A percentile compares a stretch with the other conserved stretches of the same genome.
Conservation (phyloP, 2,329 filamentous ascomycete species). For the Microsporum ferrugineum region DNA sequence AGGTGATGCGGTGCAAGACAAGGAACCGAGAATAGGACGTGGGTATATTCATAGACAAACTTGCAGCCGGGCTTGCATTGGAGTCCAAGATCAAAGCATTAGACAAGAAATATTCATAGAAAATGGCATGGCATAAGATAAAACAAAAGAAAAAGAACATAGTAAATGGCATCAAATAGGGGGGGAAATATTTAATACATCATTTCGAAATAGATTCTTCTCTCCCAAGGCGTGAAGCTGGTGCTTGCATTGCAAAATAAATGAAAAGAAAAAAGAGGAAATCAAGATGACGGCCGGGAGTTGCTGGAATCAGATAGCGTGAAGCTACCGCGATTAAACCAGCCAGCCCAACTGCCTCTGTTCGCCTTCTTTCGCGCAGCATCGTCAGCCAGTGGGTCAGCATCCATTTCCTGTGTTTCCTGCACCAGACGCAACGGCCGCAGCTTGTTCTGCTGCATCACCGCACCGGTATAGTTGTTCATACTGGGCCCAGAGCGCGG, state of each 20-base stretch:
- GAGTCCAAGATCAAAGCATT: neutral
- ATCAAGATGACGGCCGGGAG: neutral
- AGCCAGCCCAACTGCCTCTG: conserved; percentile 36
- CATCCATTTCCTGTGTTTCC: conserved; percentile 47
- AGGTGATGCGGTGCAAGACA: neutral
- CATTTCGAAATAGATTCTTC: neutral
- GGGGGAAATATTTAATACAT: neutral
- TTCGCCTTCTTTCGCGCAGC: conserved; percentile 36
- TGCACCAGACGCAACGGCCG: conserved; percentile 78
- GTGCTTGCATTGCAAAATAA: neutral
- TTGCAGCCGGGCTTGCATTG: neutral
- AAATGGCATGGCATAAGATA: neutral
- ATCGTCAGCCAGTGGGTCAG: conserved; percentile 29
- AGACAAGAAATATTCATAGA: neutral
- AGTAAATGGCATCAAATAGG: neutral
- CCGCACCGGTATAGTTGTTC: conserved; percentile 56
- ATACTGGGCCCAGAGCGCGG: conserved; percentile 55
- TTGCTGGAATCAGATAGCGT: neutral
- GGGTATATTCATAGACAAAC: neutral
- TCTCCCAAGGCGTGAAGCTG: neutral
- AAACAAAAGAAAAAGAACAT: neutral
- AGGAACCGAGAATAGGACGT: neutral
- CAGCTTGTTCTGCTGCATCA: conserved; percentile 58
- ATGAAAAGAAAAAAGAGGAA: too few relatives aligned
- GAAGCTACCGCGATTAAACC: conserved; percentile 31